phyloP scores from a whole-genome alignment of 148 eudicot genomes.

The Camellia lanceoleosa region DNA sequence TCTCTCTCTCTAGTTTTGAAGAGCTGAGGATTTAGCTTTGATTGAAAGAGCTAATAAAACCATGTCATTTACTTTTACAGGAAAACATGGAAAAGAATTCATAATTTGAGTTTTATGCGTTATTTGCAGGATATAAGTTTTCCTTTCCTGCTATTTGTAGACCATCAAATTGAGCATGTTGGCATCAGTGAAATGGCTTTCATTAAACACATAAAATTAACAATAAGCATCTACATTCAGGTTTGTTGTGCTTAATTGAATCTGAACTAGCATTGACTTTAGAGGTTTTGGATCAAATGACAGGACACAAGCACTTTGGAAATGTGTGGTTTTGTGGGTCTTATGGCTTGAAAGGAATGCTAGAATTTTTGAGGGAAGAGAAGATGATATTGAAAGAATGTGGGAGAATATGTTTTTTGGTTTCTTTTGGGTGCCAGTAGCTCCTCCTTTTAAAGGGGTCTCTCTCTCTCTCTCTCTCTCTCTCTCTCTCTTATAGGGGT shows the following conservation, averaged over 20 bases:
- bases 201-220: not conserved
- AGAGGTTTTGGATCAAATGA: too few species aligned
- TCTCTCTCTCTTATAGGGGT: too few species aligned
- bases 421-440: too few species aligned
- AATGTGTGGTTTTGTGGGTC: too few species aligned
- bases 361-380: too few species aligned
- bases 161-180: constrained; percentile 4
- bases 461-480: too few species aligned
- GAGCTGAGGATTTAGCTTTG: not conserved
- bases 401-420: too few species aligned
- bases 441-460: too few species aligned
- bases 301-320: too few species aligned
- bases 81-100: not conserved
- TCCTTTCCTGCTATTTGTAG: not conserved
- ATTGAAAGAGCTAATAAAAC: not conserved
- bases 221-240: not conserved
- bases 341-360: too few species aligned
- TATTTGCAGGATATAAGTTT: not conserved
- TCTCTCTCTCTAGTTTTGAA: not conserved
- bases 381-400: too few species aligned
- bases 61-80: not conserved
- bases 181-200: not conserved
- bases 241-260: not conserved
- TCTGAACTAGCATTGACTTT: not conserved
- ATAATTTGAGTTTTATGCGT: not conserved